phyloP scores from a whole-genome alignment of 306 rosid species.

The Cucumis sativus region DNA sequence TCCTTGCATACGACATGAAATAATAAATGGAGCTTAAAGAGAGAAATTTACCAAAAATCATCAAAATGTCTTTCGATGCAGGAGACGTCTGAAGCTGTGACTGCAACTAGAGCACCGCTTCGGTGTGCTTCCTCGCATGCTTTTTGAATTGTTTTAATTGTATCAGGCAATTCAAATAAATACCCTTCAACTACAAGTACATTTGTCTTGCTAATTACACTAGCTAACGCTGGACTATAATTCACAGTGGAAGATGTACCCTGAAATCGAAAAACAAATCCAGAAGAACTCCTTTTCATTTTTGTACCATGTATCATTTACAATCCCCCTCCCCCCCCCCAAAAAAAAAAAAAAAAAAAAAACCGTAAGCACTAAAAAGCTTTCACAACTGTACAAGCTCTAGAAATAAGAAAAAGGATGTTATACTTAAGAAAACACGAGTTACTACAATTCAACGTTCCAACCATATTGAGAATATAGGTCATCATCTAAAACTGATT shows the following conservation, averaged over 20 bases:
- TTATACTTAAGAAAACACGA: background rate
- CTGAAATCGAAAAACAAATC: slow-evolving; percentile 30
- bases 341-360: no score
- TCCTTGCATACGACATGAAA: background rate
- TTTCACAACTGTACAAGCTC: background rate
- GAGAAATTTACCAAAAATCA: slow-evolving; percentile 52
- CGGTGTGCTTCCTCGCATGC: slow-evolving; percentile 74
- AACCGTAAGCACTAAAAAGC: background rate
- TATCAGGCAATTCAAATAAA: slow-evolving; percentile 78
- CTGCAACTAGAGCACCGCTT: slow-evolving; percentile 70
- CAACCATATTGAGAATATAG: background rate
- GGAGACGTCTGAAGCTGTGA: slow-evolving; percentile 89
- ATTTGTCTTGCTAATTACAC: slow-evolving; percentile 51
- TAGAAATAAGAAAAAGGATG: background rate
- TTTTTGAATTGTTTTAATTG: slow-evolving; percentile 51
- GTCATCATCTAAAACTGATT: background rate
- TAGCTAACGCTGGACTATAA: slow-evolving; percentile 54
- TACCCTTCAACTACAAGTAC: slow-evolving; percentile 90
- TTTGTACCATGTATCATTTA: background rate
- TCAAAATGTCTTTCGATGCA: slow-evolving; percentile 87
- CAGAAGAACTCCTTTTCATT: slow-evolving; percentile 10
- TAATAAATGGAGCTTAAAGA: background rate
- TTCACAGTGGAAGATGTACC: slow-evolving; percentile 81
- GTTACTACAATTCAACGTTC: background rate
- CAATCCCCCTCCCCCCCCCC: no score